phyloP scores from a whole-genome alignment of 495 filamentous ascomycete species.

The Chaetomidium leptoderma region DNA sequence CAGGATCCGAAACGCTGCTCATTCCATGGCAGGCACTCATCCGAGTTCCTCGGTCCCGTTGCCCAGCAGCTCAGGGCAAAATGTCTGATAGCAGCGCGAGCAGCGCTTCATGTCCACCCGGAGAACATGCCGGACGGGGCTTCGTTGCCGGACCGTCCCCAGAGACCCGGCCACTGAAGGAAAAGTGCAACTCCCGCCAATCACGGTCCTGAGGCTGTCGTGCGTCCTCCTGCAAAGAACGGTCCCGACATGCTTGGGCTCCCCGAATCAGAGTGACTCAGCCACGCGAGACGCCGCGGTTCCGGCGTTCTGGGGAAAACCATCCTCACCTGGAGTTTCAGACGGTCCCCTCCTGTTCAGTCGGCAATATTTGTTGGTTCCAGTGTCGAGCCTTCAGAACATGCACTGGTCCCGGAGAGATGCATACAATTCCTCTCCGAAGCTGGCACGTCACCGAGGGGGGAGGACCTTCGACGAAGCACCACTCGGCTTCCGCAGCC shows the following conservation, averaged over 20 bases:
- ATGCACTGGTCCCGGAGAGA: not conserved
- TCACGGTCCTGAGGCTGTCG: constrained; percentile 21
- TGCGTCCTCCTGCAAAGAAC: not conserved
- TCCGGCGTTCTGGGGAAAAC: constrained; percentile 17
- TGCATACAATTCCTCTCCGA: constrained; percentile 9
- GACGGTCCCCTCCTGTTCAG: not conserved
- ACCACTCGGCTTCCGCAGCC: constrained; percentile 10
- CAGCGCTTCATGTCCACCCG: not conserved
- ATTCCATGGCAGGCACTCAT: not conserved
- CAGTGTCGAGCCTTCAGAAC: constrained; percentile 11
- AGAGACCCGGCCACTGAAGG: constrained; percentile 16
- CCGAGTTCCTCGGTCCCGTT: not conserved
- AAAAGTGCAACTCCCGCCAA: constrained; percentile 21
- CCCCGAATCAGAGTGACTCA: constrained; percentile 12
- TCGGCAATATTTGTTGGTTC: constrained; percentile 6
- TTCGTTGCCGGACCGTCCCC: constrained; percentile 12
- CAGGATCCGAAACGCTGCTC: not conserved
- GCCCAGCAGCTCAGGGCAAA: not conserved
- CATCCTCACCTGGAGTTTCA: constrained; percentile 10
- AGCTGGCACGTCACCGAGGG: constrained; percentile 17
- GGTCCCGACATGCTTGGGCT: constrained; percentile 17
- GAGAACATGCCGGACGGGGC: constrained; percentile 18
- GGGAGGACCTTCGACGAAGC: not conserved
- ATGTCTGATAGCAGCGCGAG: not conserved
- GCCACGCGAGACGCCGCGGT: constrained; percentile 22